Base-by-base conservation (phyloP, 129 eudicot species). In the Centaurea solstitialis region DNA sequence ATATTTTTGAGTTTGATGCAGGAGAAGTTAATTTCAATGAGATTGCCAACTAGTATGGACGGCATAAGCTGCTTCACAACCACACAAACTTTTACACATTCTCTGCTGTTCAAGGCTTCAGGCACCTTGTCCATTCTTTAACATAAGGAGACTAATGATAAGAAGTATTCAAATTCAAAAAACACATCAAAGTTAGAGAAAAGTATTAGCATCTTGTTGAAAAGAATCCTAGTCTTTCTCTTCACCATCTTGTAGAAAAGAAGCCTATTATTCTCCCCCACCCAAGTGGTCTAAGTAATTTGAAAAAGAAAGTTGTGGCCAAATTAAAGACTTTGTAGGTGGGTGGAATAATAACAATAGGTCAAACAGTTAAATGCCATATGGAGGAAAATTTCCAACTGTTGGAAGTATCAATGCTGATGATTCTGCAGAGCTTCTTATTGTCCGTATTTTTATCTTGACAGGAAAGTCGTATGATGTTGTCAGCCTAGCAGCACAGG, bases 401-500 rank as follows among this genome's bases (percentile, higher is more conserved):
- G 78, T 12, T 47, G 62, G 59, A 74, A 15, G 43, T 74, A 24
- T 1, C 1, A 74, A 4, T 22, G 30, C 38, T 22, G 4, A 37
- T 84, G n/a, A 70, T 76, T 23, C 28, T 33, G 61, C 80, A 37
- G 12, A 57, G 40, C 40, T 9, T 39, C 11, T 39, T 37, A 66
- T 9, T 65, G 41, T 57, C 17, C 28, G 15, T 20, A 22, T 75
- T 41, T 45, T 69, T n/a, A 57, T 43, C 74, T 78, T 82, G 75
- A 43, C 88, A 93, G 98, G 98, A 76, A 93, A 93, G 75, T 76
- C 90, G 0, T 93, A 89, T 80, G 90, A 91, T 43, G 83, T 88
- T 86, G 85, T 88, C 23, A 88, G 93, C 62, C 80, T 68, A 40
- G 80, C 82, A 68, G 41, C 90, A 23, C 88, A 91, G 24, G 86